A percentile compares a stretch with the other conserved stretches of the same genome.
These are phyloP conservation scores for Bolboschoenus planiculmis DNA, from an alignment of 176 grass and related monocot species.

Conservation along the genomic window DNA sequence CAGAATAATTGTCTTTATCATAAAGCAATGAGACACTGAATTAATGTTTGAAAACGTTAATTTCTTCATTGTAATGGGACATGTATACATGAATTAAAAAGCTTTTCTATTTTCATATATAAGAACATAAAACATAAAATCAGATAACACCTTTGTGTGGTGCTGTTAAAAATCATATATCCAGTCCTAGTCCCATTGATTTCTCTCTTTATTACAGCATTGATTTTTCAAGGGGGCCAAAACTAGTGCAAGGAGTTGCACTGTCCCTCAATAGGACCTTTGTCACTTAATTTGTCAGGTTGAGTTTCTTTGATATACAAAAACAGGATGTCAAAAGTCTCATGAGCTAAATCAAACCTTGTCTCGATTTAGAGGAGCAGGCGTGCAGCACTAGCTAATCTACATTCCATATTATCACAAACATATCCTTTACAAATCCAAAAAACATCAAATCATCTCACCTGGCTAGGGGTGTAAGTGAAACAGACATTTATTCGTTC, in stretches of 20 bases:
- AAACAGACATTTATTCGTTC: no score
- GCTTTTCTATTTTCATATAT: no score
- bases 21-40: no score
- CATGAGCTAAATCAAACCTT: slow-evolving; percentile 26
- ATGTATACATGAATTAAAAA: no score
- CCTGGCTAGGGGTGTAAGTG: no score
- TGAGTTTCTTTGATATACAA: neutral
- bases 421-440: slow-evolving; percentile 19
- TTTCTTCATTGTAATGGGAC: no score
- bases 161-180: neutral
- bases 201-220: neutral
- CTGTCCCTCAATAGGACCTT: neutral
- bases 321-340: slow-evolving; percentile 18
- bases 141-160: neutral
- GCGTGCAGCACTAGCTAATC: slow-evolving; percentile 7
- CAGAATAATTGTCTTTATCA: neutral
- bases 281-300: neutral
- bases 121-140: neutral
- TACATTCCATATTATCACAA: slow-evolving; percentile 20
- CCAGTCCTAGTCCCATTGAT: neutral
- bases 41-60: no score
- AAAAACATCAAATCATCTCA: slow-evolving; percentile 5
- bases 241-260: slow-evolving; percentile 29
- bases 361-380: slow-evolving; percentile 13
- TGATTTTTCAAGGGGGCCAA: slow-evolving; percentile 19